Percentiles rank a stretch among this genome's conserved stretches.
phyloP scores from a whole-genome alignment of 139 green algal species.

The Chlorella vulgaris region DNA sequence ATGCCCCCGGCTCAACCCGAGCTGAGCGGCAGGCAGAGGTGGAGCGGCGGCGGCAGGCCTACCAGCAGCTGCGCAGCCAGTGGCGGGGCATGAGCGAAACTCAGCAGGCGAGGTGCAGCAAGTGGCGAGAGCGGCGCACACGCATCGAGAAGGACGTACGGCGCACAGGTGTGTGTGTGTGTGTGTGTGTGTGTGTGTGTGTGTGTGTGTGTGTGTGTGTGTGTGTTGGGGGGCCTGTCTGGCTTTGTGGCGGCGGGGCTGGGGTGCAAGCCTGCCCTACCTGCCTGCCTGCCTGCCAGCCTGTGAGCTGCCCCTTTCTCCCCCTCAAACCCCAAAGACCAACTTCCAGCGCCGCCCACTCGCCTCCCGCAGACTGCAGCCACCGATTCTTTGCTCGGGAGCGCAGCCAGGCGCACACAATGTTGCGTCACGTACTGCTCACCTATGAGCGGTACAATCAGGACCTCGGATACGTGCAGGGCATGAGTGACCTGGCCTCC shows the following conservation, averaged over 20 bases:
- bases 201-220: background rate
- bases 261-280: too few relatives aligned
- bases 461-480: conserved; percentile 91
- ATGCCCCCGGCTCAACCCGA: conserved; percentile 44
- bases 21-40: conserved; percentile 41
- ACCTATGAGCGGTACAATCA: conserved; percentile 88
- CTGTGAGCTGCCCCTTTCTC: background rate
- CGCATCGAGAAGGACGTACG: conserved; percentile 89
- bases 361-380: conserved; percentile 36
- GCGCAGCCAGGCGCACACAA: conserved; percentile 26
- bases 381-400: conserved; percentile 42
- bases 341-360: background rate
- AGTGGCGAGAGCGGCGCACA: conserved; percentile 75
- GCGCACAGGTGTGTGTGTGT: conserved; percentile 60
- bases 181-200: background rate
- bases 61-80: conserved; percentile 67
- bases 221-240: too few relatives aligned
- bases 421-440: conserved; percentile 67
- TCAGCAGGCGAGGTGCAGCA: conserved; percentile 72
- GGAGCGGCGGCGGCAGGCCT: conserved; percentile 45
- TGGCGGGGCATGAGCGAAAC: conserved; percentile 72
- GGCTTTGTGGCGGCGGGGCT: too few relatives aligned
- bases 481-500: conserved; percentile 83
- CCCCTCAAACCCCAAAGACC: background rate
- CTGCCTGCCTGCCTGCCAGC: background rate